These are phyloP conservation scores for Coffea humblotiana DNA, from an alignment of 305 asterid genomes.

Conservation along the genomic window DNA sequence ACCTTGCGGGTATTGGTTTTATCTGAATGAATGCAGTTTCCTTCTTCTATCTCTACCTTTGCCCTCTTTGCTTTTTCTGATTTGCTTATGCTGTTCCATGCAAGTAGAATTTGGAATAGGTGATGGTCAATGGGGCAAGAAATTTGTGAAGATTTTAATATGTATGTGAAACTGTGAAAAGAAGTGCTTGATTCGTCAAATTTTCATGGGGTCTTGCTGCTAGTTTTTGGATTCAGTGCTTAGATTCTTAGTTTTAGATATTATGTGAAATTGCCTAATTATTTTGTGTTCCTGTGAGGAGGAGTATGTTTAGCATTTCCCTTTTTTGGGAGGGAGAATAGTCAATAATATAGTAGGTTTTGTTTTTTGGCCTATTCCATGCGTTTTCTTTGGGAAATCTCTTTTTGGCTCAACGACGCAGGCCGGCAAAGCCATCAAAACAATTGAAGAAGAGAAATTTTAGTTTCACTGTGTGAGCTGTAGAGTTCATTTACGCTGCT, in stretches of 20 bases:
- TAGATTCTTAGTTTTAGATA: not conserved
- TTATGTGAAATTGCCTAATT: not conserved
- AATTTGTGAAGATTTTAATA: not conserved
- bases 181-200: not conserved
- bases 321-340: not conserved
- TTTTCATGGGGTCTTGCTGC: not conserved
- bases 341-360: not conserved
- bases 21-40: not conserved
- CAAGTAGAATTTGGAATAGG: not conserved
- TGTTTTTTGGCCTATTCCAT: not conserved
- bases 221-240: not conserved
- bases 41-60: not conserved
- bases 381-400: not conserved
- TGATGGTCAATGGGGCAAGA: not conserved
- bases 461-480: too few species aligned
- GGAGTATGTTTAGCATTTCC: not conserved
- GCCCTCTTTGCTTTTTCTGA: not conserved
- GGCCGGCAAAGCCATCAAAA: too few species aligned
- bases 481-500: too few species aligned
- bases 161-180: not conserved
- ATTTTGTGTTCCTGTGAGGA: not conserved
- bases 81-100: not conserved
- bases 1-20: constrained; percentile 66
- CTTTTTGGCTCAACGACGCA: not conserved
- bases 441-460: too few species aligned